Base-by-base conservation (phyloP, 495 filamentous ascomycete species). In the Chaetomium cochliodes region DNA sequence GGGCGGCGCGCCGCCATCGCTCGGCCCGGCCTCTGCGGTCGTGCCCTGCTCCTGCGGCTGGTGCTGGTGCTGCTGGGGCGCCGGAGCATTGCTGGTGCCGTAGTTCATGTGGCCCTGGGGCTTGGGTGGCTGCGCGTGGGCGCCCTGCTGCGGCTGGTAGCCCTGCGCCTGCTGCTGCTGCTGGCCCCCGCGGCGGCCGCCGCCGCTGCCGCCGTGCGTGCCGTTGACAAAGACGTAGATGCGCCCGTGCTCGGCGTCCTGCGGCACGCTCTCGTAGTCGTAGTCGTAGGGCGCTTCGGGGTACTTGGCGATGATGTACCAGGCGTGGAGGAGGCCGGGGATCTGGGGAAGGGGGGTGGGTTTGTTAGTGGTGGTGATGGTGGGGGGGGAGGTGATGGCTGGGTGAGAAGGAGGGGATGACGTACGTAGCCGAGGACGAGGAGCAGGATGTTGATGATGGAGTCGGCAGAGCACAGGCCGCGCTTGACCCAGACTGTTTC, bases 291-390 rank as follows among this genome's bases (percentile, higher is more conserved):
- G 76, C 16, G 80, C 78, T 37, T 97, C 93, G 28, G 96, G 96
- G 75, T 89, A 91, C 73, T 89, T 88, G 73, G 88, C 80, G 81
- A 98, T 96, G 78, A 98, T 97, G 86, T 98, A 98, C 93, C 93
- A 98, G 72, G 94, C 85, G 78, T 98, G 94, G 8, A 98, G 77
- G 26, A 98, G 86, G 59, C 94, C 94, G 23, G 94, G 94, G 66
- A 98, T 67, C 82, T 84, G 47, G 4, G n/a, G 7, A 28, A 37
- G 50, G 42, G 28, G 18, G 50, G 58, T 39, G 18, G 58, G 13
- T n/a, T n/a, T n/a, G 64, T 70, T 66, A 47, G 50, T 54, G 23
- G 26, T 15, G 9, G n/a, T 15, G 41, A 12, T 12, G n/a, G 49
- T 54, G 26, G 23, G 28, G 15, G 7, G n/a, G 58, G 52, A n/a